These are phyloP conservation scores for Stachybotrys elegans DNA, from an alignment of 2,329 filamentous ascomycete species.

Conservation along the genomic window DNA sequence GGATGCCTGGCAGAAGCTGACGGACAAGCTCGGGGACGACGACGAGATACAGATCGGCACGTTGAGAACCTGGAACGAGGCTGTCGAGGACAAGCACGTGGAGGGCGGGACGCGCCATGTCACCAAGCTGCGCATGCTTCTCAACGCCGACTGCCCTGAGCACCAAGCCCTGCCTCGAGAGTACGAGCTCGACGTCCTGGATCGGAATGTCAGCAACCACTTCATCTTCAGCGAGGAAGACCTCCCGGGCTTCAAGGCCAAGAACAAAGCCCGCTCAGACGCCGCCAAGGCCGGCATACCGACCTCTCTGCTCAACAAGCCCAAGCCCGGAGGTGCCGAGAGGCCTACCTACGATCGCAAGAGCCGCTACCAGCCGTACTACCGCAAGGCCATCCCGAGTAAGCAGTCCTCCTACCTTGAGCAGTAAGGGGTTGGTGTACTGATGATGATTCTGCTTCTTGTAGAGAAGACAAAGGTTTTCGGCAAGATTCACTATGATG, in stretches of 20 bases:
- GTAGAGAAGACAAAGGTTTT: slow-evolving; percentile 73
- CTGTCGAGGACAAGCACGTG: slow-evolving; percentile 46
- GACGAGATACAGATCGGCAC: slow-evolving; percentile 78
- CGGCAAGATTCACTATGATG: slow-evolving; percentile 69
- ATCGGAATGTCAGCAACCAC: slow-evolving; percentile 68
- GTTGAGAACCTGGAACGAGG: slow-evolving; percentile 54
- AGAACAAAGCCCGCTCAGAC: slow-evolving; percentile 50
- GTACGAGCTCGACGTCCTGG: slow-evolving; percentile 71
- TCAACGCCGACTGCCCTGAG: slow-evolving; percentile 57
- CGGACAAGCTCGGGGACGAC: slow-evolving; percentile 64
- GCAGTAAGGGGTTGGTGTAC: not conserved
- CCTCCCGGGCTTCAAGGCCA: slow-evolving; percentile 51
- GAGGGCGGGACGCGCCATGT: slow-evolving; percentile 30
- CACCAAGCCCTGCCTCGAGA: slow-evolving; percentile 80
- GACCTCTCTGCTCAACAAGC: slow-evolving; percentile 45
- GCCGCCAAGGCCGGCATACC: slow-evolving; percentile 56
- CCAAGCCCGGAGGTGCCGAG: slow-evolving; percentile 34
- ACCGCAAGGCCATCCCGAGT: slow-evolving; percentile 72
- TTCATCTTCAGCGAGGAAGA: slow-evolving; percentile 94
- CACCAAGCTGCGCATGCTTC: slow-evolving; percentile 54
- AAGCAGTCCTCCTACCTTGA: slow-evolving; percentile 24
- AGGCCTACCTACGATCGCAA: slow-evolving; percentile 41
- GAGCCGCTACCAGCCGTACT: slow-evolving; percentile 52
- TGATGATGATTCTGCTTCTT: slow-evolving; percentile 15
- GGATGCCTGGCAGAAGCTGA: slow-evolving; percentile 62